A percentile compares a stretch with the other conserved stretches of the same genome.
Conservation (phyloP, 2,329 filamentous ascomycete genomes). For the Penicillium thymicola region DNA sequence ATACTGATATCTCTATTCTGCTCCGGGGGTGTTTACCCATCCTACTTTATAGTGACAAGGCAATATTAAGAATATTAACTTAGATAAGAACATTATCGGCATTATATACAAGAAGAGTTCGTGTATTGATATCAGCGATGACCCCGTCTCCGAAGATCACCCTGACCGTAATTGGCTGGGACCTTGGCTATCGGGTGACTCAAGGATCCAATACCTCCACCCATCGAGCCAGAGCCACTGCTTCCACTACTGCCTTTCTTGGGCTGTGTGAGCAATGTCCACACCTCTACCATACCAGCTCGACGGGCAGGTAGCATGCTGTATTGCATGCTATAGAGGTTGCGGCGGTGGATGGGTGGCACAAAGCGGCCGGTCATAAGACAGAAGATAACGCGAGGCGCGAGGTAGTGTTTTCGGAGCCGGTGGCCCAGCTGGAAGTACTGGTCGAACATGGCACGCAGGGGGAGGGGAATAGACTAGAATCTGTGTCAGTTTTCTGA, state of each 20-base stretch:
- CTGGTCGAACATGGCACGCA: constrained; percentile 93
- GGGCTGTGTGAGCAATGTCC: constrained; percentile 64
- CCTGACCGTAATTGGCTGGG: constrained; percentile 32
- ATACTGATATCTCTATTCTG: background rate
- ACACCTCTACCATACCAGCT: constrained; percentile 79
- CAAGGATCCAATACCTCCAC: constrained; percentile 23
- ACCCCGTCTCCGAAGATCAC: constrained; percentile 33
- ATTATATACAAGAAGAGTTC: constrained; percentile 11
- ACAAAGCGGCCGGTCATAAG: constrained; percentile 89
- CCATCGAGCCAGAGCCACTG: constrained; percentile 24
- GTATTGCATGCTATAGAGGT: constrained; percentile 94
- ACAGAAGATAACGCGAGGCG: constrained; percentile 80
- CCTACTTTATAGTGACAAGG: background rate
- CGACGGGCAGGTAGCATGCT: constrained; percentile 88
- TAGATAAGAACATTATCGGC: constrained; percentile 3
- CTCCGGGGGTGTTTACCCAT: background rate
- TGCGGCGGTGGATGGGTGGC: constrained; percentile 89
- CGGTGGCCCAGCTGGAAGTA: constrained; percentile 93
- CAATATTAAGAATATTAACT: background rate
- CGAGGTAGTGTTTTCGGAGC: constrained; percentile 92
- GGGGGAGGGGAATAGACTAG: constrained; percentile 81
- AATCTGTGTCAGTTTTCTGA: constrained; percentile 13
- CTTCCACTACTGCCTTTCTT: constrained; percentile 31
- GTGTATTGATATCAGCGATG: constrained; percentile 27
- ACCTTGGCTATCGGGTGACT: constrained; percentile 33